A percentile compares a stretch with the other conserved stretches of the same genome.
Conservation (phyloP, 352 stramenopile genomes). For the Phytophthora fragariaefolia region DNA sequence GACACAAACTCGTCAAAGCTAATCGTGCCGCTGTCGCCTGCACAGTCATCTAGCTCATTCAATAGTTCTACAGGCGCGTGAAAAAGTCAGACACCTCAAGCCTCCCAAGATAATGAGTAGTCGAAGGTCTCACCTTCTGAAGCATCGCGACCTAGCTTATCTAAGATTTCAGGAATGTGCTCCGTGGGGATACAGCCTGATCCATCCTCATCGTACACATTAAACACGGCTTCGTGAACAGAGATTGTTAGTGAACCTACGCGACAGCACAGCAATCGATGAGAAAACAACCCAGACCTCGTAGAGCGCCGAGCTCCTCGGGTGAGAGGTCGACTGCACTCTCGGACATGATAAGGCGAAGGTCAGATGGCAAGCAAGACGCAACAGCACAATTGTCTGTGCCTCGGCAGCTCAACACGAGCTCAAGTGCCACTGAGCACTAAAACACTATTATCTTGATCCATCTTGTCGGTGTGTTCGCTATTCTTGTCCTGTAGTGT, state of each 20-base stretch:
- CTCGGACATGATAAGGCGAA: conserved; percentile 37
- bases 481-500: conserved; percentile 32
- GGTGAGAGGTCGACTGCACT: conserved; percentile 57
- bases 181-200: conserved; percentile 66
- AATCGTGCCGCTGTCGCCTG: conserved; percentile 58
- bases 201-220: conserved; percentile 74
- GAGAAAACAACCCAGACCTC: conserved; percentile 43
- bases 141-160: conserved; percentile 73
- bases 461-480: conserved; percentile 11
- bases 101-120: not conserved
- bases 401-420: not conserved
- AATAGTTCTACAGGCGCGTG: conserved; percentile 51
- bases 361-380: not conserved
- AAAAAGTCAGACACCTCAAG: not conserved
- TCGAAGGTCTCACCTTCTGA: conserved; percentile 56
- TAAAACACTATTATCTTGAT: conserved; percentile 4
- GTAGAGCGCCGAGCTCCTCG: conserved; percentile 76
- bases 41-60: conserved; percentile 71
- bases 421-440: not conserved
- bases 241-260: conserved; percentile 1
- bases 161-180: conserved; percentile 75
- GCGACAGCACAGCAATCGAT: not conserved
- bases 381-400: conserved; percentile 6
- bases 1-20: conserved; percentile 72
- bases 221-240: conserved; percentile 65